These are phyloP conservation scores for Afroboletus lepidellus DNA, from an alignment of 1,284 basidiomycete species.

Conservation along the genomic window DNA sequence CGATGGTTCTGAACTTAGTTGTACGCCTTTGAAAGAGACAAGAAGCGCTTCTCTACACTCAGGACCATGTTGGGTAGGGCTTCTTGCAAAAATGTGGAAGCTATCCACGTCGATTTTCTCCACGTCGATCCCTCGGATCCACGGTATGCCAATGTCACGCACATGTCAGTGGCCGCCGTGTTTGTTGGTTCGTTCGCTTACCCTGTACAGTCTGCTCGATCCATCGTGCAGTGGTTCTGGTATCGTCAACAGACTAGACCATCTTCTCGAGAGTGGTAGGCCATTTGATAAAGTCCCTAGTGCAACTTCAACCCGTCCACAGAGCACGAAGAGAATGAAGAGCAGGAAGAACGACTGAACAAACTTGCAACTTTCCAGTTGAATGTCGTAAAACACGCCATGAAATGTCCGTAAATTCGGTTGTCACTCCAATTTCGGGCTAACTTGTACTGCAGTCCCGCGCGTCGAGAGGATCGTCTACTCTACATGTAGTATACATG, in stretches of 20 bases:
- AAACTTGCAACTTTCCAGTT: constrained; percentile 88
- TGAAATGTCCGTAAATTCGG: constrained; percentile 69
- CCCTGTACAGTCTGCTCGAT: constrained; percentile 68
- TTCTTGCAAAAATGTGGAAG: constrained; percentile 73
- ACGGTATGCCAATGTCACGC: constrained; percentile 67
- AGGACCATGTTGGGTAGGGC: constrained; percentile 81
- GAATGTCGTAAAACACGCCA: constrained; percentile 92
- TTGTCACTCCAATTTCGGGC: constrained; percentile 9
- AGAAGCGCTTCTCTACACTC: constrained; percentile 76
- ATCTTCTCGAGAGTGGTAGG: constrained; percentile 71
- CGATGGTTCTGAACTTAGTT: constrained; percentile 44
- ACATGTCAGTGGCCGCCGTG: constrained; percentile 65
- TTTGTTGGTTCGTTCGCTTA: constrained; percentile 4
- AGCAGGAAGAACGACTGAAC: constrained; percentile 65
- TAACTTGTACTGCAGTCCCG: constrained; percentile 42
- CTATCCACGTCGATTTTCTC: constrained; percentile 80
- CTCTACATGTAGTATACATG: constrained; percentile 93
- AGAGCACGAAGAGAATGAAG: constrained; percentile 50
- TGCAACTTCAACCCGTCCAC: constrained; percentile 15
- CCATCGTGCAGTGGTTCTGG: constrained; percentile 94
- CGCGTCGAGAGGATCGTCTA: constrained; percentile 84
- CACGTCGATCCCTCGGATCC: constrained; percentile 62
- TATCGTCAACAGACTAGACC: constrained; percentile 86
- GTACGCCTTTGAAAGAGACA: constrained; percentile 85
- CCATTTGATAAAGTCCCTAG: not conserved